Evolutionary conservation across 2,329 filamentous ascomycete genomes (phyloP).

Genomic region (Botrytis tulipae): DNA sequence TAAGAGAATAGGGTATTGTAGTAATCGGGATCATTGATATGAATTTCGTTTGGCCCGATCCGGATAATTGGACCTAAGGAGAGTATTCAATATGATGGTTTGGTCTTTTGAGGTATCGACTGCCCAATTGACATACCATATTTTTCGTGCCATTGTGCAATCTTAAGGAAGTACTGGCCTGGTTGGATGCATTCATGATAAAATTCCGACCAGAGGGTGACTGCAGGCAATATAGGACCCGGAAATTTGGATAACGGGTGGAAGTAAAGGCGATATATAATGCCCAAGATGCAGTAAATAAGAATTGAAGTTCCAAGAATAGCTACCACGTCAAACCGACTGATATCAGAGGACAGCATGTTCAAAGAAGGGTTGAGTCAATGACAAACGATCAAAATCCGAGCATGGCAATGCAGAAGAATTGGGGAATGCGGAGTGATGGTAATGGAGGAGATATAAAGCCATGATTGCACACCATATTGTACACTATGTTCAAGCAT

Average conservation of each 20-base stretch:
- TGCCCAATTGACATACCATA: neutral
- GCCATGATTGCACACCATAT: neutral
- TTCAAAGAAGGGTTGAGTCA: neutral
- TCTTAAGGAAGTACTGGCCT: constrained; percentile 8
- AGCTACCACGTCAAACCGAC: neutral
- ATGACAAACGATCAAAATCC: neutral
- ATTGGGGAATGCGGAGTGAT: constrained; percentile 10
- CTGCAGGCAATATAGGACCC: constrained; percentile 18
- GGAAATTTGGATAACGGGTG: constrained; percentile 18
- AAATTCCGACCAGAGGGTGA: constrained; percentile 10
- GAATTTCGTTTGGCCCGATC: constrained; percentile 28
- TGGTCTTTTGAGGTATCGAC: neutral
- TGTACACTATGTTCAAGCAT: neutral
- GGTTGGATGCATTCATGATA: constrained; percentile 12
- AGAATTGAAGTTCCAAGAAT: constrained; percentile 7
- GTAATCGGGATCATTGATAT: constrained; percentile 26
- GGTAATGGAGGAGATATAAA: constrained; percentile 4
- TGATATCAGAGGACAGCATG: constrained; percentile 7
- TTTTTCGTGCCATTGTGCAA: constrained; percentile 8
- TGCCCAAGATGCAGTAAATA: constrained; percentile 11
- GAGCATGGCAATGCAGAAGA: neutral
- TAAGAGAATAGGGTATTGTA: constrained; percentile 29
- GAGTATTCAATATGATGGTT: neutral
- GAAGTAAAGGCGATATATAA: constrained; percentile 21
- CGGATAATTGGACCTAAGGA: constrained; percentile 27